Conservation (phyloP, 768 basidiomycete genomes). For the Tulasnella sp. region DNA sequence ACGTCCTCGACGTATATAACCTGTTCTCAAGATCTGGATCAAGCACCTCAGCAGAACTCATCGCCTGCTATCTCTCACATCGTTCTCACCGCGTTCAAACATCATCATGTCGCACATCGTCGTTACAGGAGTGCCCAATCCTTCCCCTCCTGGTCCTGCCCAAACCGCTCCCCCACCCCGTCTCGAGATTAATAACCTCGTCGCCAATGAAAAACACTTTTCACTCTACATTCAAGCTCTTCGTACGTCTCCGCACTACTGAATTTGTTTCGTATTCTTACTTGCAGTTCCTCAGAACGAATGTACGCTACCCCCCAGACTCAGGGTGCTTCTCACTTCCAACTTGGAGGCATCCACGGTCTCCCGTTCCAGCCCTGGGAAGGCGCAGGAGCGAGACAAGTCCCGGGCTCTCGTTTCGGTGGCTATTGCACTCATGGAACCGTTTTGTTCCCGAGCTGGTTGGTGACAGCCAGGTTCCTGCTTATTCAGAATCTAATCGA, state of each 20-base stretch:
- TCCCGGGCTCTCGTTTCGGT: slow-evolving; percentile 35
- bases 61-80: not conserved
- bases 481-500: not conserved
- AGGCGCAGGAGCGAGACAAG: slow-evolving; percentile 35
- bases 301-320: slow-evolving; percentile 37
- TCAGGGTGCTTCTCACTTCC: slow-evolving; percentile 42
- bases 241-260: slow-evolving; percentile 36
- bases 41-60: not conserved
- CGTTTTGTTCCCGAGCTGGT: slow-evolving; percentile 35
- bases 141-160: not conserved
- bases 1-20: not conserved
- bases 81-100: not conserved
- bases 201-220: slow-evolving; percentile 45
- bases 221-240: slow-evolving; percentile 52
- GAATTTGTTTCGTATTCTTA: slow-evolving; percentile 11
- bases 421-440: slow-evolving; percentile 56
- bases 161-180: slow-evolving; percentile 34
- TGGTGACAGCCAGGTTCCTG: not conserved
- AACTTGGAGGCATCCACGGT: slow-evolving; percentile 52
- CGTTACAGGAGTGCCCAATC: slow-evolving; percentile 4
- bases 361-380: slow-evolving; percentile 46
- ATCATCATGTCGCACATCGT: slow-evolving; percentile 14
- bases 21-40: not conserved
- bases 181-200: slow-evolving; percentile 45
- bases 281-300: not conserved